Conservation (phyloP, 768 basidiomycete genomes). For the Crassisporium funariophilum region DNA sequence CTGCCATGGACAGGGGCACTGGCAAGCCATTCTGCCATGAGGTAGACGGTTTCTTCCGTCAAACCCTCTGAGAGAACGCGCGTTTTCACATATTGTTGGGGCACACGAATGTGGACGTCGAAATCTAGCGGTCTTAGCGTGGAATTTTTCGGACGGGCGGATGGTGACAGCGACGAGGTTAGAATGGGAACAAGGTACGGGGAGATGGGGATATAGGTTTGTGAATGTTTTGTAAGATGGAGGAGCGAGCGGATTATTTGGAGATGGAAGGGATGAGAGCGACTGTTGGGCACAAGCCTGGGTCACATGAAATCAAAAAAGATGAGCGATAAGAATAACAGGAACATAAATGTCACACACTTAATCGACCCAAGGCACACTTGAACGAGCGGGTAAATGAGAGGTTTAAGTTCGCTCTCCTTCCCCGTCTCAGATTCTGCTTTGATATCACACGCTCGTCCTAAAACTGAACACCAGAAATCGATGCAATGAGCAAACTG, state of each 20-base stretch:
- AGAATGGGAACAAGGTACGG: conserved; percentile 88
- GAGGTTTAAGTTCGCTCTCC: conserved; percentile 80
- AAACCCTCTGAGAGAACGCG: conserved; percentile 82
- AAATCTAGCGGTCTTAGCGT: conserved; percentile 90
- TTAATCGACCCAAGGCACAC: conserved; percentile 91
- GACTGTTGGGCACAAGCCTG: conserved; percentile 88
- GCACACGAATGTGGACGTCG: conserved; percentile 83
- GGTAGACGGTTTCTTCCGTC: conserved; percentile 77
- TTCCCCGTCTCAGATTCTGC: conserved; percentile 50
- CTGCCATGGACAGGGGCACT: conserved; percentile 72
- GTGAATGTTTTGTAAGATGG: conserved; percentile 81
- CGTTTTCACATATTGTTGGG: conserved; percentile 87
- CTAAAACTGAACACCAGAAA: conserved; percentile 92
- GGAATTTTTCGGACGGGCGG: conserved; percentile 76
- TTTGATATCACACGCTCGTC: conserved; percentile 72
- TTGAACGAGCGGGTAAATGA: conserved; percentile 96
- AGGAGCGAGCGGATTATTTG: conserved; percentile 89
- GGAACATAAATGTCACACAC: conserved; percentile 46
- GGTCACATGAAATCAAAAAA: conserved; percentile 38
- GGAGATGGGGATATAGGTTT: conserved; percentile 84
- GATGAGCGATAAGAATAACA: neutral
- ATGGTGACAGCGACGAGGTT: conserved; percentile 66
- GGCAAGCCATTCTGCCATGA: conserved; percentile 83
- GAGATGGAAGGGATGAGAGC: conserved; percentile 94
- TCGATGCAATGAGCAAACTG: conserved; percentile 95